phyloP scores from a whole-genome alignment of 345 rosid species.

The Streptanthus diversifolius region DNA sequence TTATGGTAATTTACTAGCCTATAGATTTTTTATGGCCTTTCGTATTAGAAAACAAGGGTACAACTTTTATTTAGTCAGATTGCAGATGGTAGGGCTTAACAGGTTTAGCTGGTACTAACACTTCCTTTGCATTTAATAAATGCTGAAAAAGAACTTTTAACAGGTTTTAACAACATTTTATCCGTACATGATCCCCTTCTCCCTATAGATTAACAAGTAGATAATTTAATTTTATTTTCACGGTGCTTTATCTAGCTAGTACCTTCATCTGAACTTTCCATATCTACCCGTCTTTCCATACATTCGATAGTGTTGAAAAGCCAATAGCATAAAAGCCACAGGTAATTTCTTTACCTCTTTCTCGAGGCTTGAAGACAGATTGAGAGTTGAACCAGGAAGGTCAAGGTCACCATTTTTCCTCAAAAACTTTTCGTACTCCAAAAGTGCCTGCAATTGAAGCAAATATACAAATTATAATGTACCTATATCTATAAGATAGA shows the following conservation, averaged over 20 bases:
- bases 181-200: neutral
- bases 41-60: neutral
- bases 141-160: neutral
- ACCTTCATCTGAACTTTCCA: neutral
- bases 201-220: slow-evolving; percentile 3
- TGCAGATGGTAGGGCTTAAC: slow-evolving; percentile 3
- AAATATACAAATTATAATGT: neutral
- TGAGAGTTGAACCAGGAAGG: slow-evolving; percentile 57
- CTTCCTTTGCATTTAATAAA: neutral
- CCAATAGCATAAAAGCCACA: slow-evolving; percentile 11
- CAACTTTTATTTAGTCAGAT: neutral
- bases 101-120: neutral
- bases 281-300: neutral
- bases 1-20: neutral
- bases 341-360: slow-evolving; percentile 55
- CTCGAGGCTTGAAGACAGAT: slow-evolving; percentile 48
- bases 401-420: slow-evolving; percentile 65
- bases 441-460: slow-evolving; percentile 58
- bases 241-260: neutral
- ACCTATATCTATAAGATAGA: slow-evolving; percentile 3
- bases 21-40: neutral
- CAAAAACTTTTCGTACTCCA: slow-evolving; percentile 78
- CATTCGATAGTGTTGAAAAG: neutral
- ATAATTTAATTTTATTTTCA: neutral
- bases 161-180: neutral